Evolutionary conservation across 2,329 filamentous ascomycete genomes (phyloP).

Genomic region (Trichoderma breve): DNA sequence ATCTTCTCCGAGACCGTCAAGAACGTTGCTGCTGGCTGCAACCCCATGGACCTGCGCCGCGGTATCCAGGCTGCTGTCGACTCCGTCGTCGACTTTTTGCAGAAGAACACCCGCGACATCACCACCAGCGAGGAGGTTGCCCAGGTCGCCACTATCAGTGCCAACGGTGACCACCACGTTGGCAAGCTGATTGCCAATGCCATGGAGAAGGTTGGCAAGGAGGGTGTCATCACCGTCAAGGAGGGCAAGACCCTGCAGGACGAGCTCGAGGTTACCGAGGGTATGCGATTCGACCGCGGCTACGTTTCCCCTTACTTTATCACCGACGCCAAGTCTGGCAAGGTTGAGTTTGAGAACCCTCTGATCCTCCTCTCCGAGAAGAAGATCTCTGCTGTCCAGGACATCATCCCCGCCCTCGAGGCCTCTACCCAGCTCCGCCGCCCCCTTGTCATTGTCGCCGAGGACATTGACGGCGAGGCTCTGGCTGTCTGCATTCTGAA

Average conservation of each 20-base stretch:
- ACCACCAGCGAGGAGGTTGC: conserved; percentile 96
- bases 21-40: conserved; percentile 98
- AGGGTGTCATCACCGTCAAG: conserved; percentile 99
- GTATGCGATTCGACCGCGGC: conserved; percentile 99
- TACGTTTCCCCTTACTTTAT: conserved; percentile 99
- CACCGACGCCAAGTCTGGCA: conserved; percentile 96
- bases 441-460: conserved; percentile 95
- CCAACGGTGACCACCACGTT: conserved; percentile 94
- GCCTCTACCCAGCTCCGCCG: conserved; percentile 93
- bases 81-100: conserved; percentile 88
- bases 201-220: conserved; percentile 99
- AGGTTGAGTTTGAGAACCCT: conserved; percentile 99
- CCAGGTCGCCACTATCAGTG: conserved; percentile 96
- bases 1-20: conserved; percentile 99
- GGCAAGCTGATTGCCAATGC: conserved; percentile 94
- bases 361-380: conserved; percentile 98
- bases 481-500: conserved; percentile 98
- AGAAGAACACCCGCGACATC: conserved; percentile 95
- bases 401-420: conserved; percentile 97
- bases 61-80: conserved; percentile 97
- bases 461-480: conserved; percentile 98
- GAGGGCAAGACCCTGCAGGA: conserved; percentile 98
- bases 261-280: conserved; percentile 98
- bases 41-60: conserved; percentile 97
- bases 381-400: conserved; percentile 99